Evolutionary conservation across 148 eudicot genomes (phyloP), one percentile per base, ranked within the genome.

Genomic region (Dysphania ambrosioides): DNA sequence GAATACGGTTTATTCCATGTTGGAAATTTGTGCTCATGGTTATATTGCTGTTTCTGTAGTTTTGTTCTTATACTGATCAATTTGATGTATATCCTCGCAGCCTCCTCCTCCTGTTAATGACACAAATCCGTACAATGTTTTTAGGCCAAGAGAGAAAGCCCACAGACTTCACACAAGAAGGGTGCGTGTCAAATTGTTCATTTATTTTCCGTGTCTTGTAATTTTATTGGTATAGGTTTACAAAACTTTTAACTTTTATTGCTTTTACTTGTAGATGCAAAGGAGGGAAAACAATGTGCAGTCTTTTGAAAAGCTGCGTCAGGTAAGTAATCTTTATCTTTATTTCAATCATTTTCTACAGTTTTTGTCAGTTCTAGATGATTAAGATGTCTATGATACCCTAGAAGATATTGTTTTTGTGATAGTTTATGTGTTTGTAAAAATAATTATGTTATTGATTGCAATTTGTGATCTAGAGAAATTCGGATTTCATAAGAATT

Each of bases 231-330:
- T n/a, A n/a, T n/a, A n/a, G 57, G 21, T 61, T 21, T 38, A 70
- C 12, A 13, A 60, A 30, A 70, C 36, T 30, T 30, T 36, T 63
- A 23, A 41, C 57, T 74, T 63, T 69, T 73, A 47, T 27, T 64
- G 59, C 42, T 32, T 75, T 36, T 61, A 59, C 12, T 38, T 38
- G 66, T 80, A 95, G 97, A 92, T 92, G 93, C 98, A 95, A 83
- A 84, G 98, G 87, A 87, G 98, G 87, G 98, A 94, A 82, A 94
- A 94, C 87, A 94, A 94, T 77, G 97, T 92, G 82, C 98, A 94
- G 76, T 94, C 98, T 8, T 94, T 94, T 80, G 98, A 94, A 84
- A 94, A 92, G 87, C 96, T 94, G 70, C 95, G 98, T 66, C 98
- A 92, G 90, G 98, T 90, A 12, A 67, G 71, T 0, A 27, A 38